Evolutionary conservation across 257 asterid species (phyloP).

Genomic region (Eustoma russellianum): DNA sequence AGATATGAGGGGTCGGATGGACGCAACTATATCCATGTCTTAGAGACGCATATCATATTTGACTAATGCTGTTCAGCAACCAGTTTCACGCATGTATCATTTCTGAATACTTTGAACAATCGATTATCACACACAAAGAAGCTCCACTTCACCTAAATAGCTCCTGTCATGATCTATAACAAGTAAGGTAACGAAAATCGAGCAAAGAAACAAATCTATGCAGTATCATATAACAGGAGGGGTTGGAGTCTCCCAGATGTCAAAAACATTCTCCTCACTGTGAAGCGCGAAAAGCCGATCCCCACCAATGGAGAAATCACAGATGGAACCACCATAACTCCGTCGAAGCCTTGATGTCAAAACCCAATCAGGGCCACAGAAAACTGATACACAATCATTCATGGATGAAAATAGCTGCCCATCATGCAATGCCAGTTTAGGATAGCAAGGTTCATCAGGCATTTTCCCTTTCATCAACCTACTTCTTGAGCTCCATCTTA

Average conservation of each 20-base stretch:
- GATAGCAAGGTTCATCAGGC: constrained; percentile 86
- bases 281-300: constrained; percentile 79
- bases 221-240: constrained; percentile 49
- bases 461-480: constrained; percentile 73
- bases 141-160: not conserved
- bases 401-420: constrained; percentile 84
- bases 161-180: constrained; percentile 10
- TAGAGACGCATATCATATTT: constrained; percentile 27
- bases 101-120: constrained; percentile 18
- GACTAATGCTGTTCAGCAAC: constrained; percentile 35
- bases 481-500: constrained; percentile 93
- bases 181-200: constrained; percentile 12
- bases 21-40: no score
- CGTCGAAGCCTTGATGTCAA: constrained; percentile 61
- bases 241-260: constrained; percentile 73
- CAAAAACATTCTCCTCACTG: constrained; percentile 85
- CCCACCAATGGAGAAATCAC: constrained; percentile 86
- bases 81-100: constrained; percentile 22
- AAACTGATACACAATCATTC: constrained; percentile 78
- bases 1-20: no score
- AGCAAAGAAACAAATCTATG: constrained; percentile 4
- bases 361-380: constrained; percentile 83
- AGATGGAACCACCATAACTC: constrained; percentile 81
- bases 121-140: constrained; percentile 7
- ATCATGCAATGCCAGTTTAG: constrained; percentile 66